A percentile compares a stretch with the other conserved stretches of the same genome.
Conservation (phyloP, 495 filamentous ascomycete species). For the Beverwykella pulmonaria region DNA sequence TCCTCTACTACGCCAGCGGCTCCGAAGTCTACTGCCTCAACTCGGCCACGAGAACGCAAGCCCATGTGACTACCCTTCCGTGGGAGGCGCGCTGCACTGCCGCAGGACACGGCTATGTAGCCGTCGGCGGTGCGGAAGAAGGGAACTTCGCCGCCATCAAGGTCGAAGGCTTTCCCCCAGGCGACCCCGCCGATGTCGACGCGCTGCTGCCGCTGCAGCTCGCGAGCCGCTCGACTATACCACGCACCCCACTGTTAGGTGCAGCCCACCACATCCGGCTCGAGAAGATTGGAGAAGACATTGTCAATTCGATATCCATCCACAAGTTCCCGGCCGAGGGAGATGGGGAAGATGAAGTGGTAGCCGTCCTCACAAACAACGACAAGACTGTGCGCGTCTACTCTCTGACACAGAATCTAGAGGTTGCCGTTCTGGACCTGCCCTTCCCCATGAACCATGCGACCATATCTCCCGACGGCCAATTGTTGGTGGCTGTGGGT, state of each 20-base stretch:
- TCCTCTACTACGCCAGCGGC: slow-evolving; percentile 80
- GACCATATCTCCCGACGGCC: slow-evolving; percentile 85
- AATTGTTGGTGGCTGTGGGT: slow-evolving; percentile 77
- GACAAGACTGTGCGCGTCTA: slow-evolving; percentile 83
- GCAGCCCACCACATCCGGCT: slow-evolving; percentile 41
- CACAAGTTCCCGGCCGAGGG: slow-evolving; percentile 52
- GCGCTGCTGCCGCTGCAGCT: slow-evolving; percentile 61
- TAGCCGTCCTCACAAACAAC: slow-evolving; percentile 81
- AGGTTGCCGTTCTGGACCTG: slow-evolving; percentile 69
- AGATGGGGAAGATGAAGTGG: slow-evolving; percentile 56
- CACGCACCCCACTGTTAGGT: slow-evolving; percentile 39
- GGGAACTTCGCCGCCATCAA: slow-evolving; percentile 83
- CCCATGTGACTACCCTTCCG: slow-evolving; percentile 73
- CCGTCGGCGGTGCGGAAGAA: slow-evolving; percentile 76
- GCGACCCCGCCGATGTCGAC: slow-evolving; percentile 59
- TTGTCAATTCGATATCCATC: slow-evolving; percentile 74
- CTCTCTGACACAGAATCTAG: slow-evolving; percentile 63
- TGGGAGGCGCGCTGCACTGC: slow-evolving; percentile 86
- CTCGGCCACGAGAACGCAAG: slow-evolving; percentile 68
- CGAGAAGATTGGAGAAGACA: slow-evolving; percentile 48
- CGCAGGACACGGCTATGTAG: slow-evolving; percentile 83
- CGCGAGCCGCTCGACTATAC: slow-evolving; percentile 42
- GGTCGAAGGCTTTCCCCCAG: slow-evolving; percentile 52
- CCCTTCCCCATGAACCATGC: slow-evolving; percentile 88
- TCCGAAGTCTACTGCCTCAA: slow-evolving; percentile 69